Evolutionary conservation across 148 eudicot genomes (phyloP), one percentile per base, ranked within the genome.

Genomic region (Rhododendron mucronatum): DNA sequence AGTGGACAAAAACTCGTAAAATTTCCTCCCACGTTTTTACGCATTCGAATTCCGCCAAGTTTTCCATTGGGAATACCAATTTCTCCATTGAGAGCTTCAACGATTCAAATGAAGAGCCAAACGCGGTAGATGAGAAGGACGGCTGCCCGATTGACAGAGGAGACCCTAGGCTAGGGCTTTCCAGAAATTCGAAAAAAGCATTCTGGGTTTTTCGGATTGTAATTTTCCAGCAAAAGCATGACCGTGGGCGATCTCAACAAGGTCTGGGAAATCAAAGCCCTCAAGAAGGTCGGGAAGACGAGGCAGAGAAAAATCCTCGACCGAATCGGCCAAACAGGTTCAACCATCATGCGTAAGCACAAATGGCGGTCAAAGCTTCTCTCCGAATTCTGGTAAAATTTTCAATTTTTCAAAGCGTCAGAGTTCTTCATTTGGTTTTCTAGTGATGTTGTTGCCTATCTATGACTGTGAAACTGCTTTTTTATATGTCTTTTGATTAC

Each of bases 351-450:
- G 99, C 94, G 91, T 9, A 94, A 91, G 51, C 98, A 88, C 84
- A 94, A 91, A 65, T 97, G 99, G 98, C 89, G 98, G 65, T 98
- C 94, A 85, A 95, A 97, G 84, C 80, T 95, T 61, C 96, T 97
- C 50, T 97, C 96, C 28, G 98, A 97, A 18, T 55, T 55, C 61
- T 55, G 61, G 61, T 55, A 55, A 55, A 55, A 33, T 65, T 86
- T 71, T 53, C 57, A 2, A 63, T 12, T 28, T 48, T 83, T 16
- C 50, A 12, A 20, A 12, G 26, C 15, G 21, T 50, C 4, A 9
- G 16, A 71, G 37, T 30, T 69, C 33, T 28, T 69, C 35, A 69
- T 69, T 69, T 28, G 75, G 37, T 69, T 69, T 47, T 69, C 7
- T 69, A 12, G 5, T n/a, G 75, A 69, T 69, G 1, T 67, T n/a